Evolutionary conservation across 768 basidiomycete genomes (phyloP).

Genomic region (Lentinula detonsa): DNA sequence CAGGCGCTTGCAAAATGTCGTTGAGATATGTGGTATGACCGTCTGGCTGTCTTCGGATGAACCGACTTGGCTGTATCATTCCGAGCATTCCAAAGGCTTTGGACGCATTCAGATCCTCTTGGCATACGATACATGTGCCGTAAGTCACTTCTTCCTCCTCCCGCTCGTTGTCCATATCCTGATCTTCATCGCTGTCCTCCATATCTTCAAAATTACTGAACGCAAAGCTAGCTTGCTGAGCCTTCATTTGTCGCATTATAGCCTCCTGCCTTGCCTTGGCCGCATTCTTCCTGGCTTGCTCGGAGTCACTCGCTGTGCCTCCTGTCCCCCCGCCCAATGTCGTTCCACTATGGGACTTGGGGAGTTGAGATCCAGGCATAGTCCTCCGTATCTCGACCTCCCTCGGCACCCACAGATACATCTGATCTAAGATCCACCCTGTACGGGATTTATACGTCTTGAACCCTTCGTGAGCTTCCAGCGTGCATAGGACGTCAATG

Average conservation of each 20-base stretch:
- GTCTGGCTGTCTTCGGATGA: slow-evolving; percentile 76
- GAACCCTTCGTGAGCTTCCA: slow-evolving; percentile 77
- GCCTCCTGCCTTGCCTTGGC: slow-evolving; percentile 89
- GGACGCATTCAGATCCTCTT: slow-evolving; percentile 77
- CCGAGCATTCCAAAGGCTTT: slow-evolving; percentile 83
- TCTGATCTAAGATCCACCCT: slow-evolving; percentile 65
- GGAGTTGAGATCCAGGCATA: not conserved
- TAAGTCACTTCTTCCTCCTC: slow-evolving; percentile 48
- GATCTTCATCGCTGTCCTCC: slow-evolving; percentile 63
- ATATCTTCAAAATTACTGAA: slow-evolving; percentile 68
- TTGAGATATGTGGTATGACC: slow-evolving; percentile 58
- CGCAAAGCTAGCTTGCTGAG: slow-evolving; percentile 84
- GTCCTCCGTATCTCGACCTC: slow-evolving; percentile 48
- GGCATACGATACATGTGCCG: slow-evolving; percentile 97
- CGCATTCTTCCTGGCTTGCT: slow-evolving; percentile 73
- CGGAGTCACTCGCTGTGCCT: slow-evolving; percentile 38
- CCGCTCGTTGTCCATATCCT: slow-evolving; percentile 44
- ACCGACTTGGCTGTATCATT: slow-evolving; percentile 80
- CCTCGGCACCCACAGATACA: slow-evolving; percentile 49
- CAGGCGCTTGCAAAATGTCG: slow-evolving; percentile 59
- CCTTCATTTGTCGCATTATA: slow-evolving; percentile 94
- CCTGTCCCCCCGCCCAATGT: slow-evolving; percentile 20
- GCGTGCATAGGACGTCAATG: slow-evolving; percentile 63
- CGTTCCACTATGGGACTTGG: slow-evolving; percentile 16
- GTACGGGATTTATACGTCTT: slow-evolving; percentile 66